Evolutionary conservation across 2,329 filamentous ascomycete genomes (phyloP).

Genomic region (Cladosporium sphaerospermum): DNA sequence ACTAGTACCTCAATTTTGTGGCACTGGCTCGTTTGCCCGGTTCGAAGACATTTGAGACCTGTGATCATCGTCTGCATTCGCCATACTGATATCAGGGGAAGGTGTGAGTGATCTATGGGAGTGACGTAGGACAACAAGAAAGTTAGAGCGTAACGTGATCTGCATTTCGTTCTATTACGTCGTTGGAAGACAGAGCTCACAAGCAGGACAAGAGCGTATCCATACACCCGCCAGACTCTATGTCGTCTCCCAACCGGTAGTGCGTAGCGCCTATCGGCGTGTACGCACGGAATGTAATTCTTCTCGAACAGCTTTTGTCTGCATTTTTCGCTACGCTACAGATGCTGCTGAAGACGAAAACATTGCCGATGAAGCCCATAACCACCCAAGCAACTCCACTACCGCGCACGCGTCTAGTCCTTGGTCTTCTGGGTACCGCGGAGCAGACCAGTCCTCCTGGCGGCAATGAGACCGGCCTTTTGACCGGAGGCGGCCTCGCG

Average conservation of each 20-base stretch:
- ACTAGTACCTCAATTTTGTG: too few species aligned
- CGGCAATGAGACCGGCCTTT: conserved; percentile 99
- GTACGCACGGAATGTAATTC: not conserved
- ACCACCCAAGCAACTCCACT: conserved; percentile 13
- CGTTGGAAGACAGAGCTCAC: not conserved
- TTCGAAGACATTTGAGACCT: too few species aligned
- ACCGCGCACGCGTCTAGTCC: conserved; percentile 48
- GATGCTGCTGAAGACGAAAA: conserved; percentile 10
- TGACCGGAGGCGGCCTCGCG: conserved; percentile 97
- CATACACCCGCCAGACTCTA: not conserved
- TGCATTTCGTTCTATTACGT: not conserved
- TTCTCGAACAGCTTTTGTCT: conserved; percentile 10
- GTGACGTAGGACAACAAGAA: too few species aligned
- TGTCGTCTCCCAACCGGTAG: too few species aligned
- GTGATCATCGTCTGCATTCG: too few species aligned
- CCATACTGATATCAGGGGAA: too few species aligned
- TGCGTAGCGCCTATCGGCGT: too few species aligned
- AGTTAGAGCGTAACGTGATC: too few species aligned
- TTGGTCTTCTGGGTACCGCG: conserved; percentile 99
- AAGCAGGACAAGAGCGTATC: not conserved
- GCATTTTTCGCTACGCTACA: conserved; percentile 13
- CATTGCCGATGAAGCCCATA: conserved; percentile 13
- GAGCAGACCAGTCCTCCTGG: conserved; percentile 98
- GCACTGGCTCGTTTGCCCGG: too few species aligned
- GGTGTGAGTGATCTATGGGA: too few species aligned